A percentile compares a stretch with the other conserved stretches of the same genome.
Evolutionary conservation across 139 green algal species (phyloP).

Genomic region (Deuterostichococcus epilithicus): DNA sequence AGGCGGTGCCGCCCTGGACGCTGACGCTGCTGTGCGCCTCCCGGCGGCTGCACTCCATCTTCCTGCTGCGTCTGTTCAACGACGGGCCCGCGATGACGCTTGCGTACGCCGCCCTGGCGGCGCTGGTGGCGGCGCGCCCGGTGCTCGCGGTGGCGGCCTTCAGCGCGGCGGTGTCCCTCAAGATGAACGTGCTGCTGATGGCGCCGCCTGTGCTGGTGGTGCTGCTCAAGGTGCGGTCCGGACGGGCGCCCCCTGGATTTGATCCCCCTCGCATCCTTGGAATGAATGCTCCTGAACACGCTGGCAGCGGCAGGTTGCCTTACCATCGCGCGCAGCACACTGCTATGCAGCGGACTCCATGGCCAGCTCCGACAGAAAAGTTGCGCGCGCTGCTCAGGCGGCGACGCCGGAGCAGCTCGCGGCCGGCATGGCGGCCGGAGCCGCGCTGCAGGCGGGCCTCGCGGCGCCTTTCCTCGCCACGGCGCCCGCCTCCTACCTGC

Average conservation of each 20-base stretch:
- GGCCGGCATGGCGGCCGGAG: conserved; percentile 15
- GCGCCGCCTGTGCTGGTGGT: conserved; percentile 63
- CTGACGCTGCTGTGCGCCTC: conserved; percentile 69
- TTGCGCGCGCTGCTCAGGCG: conserved; percentile 14
- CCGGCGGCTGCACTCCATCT: conserved; percentile 83
- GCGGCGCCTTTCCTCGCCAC: conserved; percentile 59
- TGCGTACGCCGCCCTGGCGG: conserved; percentile 40
- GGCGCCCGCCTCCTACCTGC: conserved; percentile 47
- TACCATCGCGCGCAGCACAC: no score
- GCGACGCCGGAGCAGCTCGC: conserved; percentile 4
- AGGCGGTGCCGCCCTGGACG: conserved; percentile 62
- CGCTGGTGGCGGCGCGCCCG: conserved; percentile 26
- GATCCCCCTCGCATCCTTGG: no score
- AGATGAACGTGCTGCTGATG: conserved; percentile 88
- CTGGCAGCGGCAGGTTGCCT: no score
- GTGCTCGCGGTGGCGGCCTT: conserved; percentile 36
- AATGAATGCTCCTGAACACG: no score
- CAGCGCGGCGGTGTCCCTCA: conserved; percentile 71
- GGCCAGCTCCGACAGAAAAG: no score
- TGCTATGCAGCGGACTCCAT: no score
- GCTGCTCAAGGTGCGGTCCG: conserved; percentile 58
- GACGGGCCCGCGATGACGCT: conserved; percentile 74
- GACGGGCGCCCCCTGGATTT: no score
- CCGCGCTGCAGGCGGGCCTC: conserved; percentile 49
- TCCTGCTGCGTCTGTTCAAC: conserved; percentile 85